A percentile compares a stretch with the other conserved stretches of the same genome.
Evolutionary conservation across 2,329 filamentous ascomycete species (phyloP).

Genomic region (Stylonectria norvegica): DNA sequence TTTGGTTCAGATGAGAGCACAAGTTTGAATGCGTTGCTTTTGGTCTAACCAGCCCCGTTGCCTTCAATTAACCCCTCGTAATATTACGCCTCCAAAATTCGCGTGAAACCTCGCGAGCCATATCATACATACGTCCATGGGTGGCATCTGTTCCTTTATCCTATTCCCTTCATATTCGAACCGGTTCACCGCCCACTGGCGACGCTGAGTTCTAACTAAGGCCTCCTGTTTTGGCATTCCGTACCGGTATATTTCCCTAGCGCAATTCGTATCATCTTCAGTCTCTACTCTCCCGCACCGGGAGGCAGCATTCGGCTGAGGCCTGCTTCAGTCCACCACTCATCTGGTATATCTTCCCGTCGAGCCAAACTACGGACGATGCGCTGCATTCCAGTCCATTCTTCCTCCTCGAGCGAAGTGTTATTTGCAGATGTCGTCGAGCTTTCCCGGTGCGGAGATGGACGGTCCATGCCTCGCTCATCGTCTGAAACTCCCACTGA

Average conservation of each 20-base stretch:
- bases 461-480: slow-evolving; percentile 19
- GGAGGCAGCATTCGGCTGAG: slow-evolving; percentile 55
- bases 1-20: too few species aligned
- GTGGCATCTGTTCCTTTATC: too few species aligned
- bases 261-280: background rate
- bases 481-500: slow-evolving; percentile 28
- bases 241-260: too few species aligned
- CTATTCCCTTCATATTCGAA: background rate
- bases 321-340: slow-evolving; percentile 74
- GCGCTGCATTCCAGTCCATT: slow-evolving; percentile 61
- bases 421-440: slow-evolving; percentile 17
- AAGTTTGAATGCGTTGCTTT: too few species aligned
- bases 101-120: too few species aligned
- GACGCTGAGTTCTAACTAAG: too few species aligned
- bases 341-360: slow-evolving; percentile 73
- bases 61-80: too few species aligned
- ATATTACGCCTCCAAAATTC: too few species aligned
- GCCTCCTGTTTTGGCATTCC: too few species aligned
- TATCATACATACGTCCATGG: too few species aligned
- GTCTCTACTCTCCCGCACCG: slow-evolving; percentile 24
- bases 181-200: too few species aligned
- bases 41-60: too few species aligned
- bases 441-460: slow-evolving; percentile 17
- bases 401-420: slow-evolving; percentile 34
- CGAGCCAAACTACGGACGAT: slow-evolving; percentile 68